Conservation (phyloP, 306 rosid species). For the Lupinus albus region DNA sequence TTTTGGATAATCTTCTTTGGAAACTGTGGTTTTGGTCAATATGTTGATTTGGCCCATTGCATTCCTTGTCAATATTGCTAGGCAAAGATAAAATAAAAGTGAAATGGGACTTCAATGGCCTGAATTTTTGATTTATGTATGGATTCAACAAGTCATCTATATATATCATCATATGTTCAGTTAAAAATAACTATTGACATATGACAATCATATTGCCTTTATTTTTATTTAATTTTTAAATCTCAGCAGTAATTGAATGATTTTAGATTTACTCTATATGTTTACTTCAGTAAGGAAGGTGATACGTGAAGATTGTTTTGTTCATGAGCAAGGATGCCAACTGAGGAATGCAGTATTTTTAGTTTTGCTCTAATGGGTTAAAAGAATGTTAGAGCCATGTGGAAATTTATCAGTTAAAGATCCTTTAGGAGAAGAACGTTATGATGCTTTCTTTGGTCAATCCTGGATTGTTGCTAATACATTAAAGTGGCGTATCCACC, state of each 20-base stretch:
- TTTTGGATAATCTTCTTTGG: neutral
- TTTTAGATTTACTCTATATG: neutral
- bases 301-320: slow-evolving; percentile 29
- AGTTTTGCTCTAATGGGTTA: neutral
- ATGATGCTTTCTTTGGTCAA: slow-evolving; percentile 1
- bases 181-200: neutral
- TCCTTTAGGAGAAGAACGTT: neutral
- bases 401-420: neutral
- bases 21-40: too few relatives aligned
- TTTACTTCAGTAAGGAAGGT: neutral
- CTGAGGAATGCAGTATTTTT: slow-evolving; percentile 10
- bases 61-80: neutral
- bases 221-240: neutral
- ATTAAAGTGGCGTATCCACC: neutral
- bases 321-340: slow-evolving; percentile 10
- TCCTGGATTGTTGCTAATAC: slow-evolving; percentile 1
- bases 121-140: neutral
- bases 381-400: slow-evolving; percentile 7
- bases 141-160: neutral
- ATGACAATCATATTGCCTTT: neutral
- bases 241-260: neutral
- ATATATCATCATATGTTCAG: neutral
- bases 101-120: slow-evolving; percentile 2
- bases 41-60: too few relatives aligned
- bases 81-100: neutral